Evolutionary conservation across 148 eudicot species (phyloP).

Genomic region (Cornus kousa): DNA sequence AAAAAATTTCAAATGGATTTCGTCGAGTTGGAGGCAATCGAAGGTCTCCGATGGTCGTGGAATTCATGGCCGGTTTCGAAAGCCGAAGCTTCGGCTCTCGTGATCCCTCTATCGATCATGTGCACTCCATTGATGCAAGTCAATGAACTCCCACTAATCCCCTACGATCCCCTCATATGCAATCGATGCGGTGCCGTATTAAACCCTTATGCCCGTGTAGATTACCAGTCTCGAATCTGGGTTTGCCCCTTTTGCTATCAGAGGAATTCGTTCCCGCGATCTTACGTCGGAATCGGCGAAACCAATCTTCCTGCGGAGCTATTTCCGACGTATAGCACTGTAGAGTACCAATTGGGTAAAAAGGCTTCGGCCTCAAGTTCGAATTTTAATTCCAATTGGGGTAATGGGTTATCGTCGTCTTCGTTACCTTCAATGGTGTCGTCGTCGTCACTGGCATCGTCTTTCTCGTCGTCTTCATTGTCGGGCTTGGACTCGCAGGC

Average conservation of each 20-base stretch:
- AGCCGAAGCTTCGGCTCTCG: slow-evolving; percentile 42
- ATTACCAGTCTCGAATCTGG: slow-evolving; percentile 77
- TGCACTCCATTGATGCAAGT: slow-evolving; percentile 74
- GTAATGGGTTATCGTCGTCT: slow-evolving; percentile 29
- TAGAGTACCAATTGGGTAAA: slow-evolving; percentile 62
- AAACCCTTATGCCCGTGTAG: slow-evolving; percentile 93
- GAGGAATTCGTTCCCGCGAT: slow-evolving; percentile 63
- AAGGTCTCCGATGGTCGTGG: slow-evolving; percentile 93
- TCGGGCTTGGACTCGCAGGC: slow-evolving; percentile 23
- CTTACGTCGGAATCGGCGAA: slow-evolving; percentile 62
- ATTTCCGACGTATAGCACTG: slow-evolving; percentile 80
- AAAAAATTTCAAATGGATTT: slow-evolving; percentile 56
- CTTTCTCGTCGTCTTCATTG: slow-evolving; percentile 25
- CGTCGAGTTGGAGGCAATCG: slow-evolving; percentile 77
- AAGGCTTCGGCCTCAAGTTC: slow-evolving; percentile 12
- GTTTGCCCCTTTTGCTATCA: slow-evolving; percentile 80
- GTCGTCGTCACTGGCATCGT: slow-evolving; percentile 33
- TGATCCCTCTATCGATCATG: slow-evolving; percentile 71
- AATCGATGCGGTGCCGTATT: slow-evolving; percentile 56
- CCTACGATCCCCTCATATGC: slow-evolving; percentile 77
- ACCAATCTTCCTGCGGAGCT: slow-evolving; percentile 91
- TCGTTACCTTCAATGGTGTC: slow-evolving; percentile 24
- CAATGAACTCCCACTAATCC: slow-evolving; percentile 68
- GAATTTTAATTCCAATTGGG: slow-evolving; percentile 3
- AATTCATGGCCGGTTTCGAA: slow-evolving; percentile 83